Evolutionary conservation across 148 eudicot species (phyloP).

Genomic region (Bassia scoparia): DNA sequence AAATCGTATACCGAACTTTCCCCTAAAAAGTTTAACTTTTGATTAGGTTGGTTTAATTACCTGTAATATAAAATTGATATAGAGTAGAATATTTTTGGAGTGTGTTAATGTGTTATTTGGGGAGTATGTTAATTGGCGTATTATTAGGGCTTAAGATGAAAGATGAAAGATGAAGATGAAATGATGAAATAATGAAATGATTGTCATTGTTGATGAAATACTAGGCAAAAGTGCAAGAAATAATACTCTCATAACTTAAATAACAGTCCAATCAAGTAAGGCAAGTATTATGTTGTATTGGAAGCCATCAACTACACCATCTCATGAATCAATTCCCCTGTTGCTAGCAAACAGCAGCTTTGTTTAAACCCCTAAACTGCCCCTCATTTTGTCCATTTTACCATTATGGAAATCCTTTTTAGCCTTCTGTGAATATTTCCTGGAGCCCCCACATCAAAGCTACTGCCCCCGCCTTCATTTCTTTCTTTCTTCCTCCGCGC

Average conservation of each 20-base stretch:
- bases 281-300: not conserved
- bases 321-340: slow-evolving; percentile 35
- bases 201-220: slow-evolving; percentile 44
- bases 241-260: not conserved
- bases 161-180: not conserved
- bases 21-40: too few relatives aligned
- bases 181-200: slow-evolving; percentile 5
- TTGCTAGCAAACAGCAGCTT: slow-evolving; percentile 21
- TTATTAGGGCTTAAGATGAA: too few relatives aligned
- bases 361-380: not conserved
- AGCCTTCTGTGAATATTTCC: not conserved
- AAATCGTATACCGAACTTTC: too few relatives aligned
- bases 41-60: too few relatives aligned
- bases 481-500: not conserved
- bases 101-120: not conserved
- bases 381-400: slow-evolving; percentile 15
- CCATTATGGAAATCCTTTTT: slow-evolving; percentile 6
- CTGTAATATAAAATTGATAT: too few relatives aligned
- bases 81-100: too few relatives aligned
- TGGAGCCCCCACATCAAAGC: not conserved
- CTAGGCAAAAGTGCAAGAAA: slow-evolving; percentile 28
- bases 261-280: slow-evolving; percentile 27
- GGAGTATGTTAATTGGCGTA: slow-evolving; percentile 5
- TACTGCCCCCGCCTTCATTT: not conserved
- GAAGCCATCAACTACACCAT: slow-evolving; percentile 30